Percentiles rank a stretch among this genome's conserved stretches.
These are phyloP conservation scores for Aspergillus mulundensis DNA, from an alignment of 495 filamentous ascomycete genomes.

Conservation along the genomic window DNA sequence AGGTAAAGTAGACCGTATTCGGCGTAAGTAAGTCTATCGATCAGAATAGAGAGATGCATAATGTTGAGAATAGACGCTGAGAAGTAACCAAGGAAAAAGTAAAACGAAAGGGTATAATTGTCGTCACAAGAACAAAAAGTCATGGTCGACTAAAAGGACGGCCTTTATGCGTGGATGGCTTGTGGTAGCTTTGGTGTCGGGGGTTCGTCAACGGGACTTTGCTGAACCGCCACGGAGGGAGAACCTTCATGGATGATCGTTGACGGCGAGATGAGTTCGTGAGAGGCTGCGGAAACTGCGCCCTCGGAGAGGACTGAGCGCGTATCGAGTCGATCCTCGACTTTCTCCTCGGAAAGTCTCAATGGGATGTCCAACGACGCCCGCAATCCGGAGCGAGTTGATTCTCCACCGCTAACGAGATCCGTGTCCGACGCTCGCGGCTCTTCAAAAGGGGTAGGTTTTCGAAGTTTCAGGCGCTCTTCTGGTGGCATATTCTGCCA, in stretches of 20 bases:
- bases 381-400: conserved; percentile 22
- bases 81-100: conserved; percentile 1
- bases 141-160: background rate
- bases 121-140: conserved; percentile 14
- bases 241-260: conserved; percentile 4
- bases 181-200: conserved; percentile 15
- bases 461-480: conserved; percentile 61
- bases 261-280: background rate
- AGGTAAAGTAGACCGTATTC: background rate
- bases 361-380: conserved; percentile 15
- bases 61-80: background rate
- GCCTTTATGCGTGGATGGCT: conserved; percentile 22
- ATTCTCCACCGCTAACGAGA: conserved; percentile 30
- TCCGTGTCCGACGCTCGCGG: conserved; percentile 37
- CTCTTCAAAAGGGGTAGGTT: conserved; percentile 47
- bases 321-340: conserved; percentile 10
- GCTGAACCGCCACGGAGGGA: background rate
- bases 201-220: conserved; percentile 2
- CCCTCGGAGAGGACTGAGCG: conserved; percentile 12
- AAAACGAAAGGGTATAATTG: conserved; percentile 22
- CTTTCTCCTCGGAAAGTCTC: conserved; percentile 24
- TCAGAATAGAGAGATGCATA: background rate
- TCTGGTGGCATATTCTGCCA: conserved; percentile 79
- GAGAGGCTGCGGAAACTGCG: conserved; percentile 4
- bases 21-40: conserved; percentile 5